phyloP scores from a whole-genome alignment of 1,139 yeast species.

The Blastobotrys buckinghamii region DNA sequence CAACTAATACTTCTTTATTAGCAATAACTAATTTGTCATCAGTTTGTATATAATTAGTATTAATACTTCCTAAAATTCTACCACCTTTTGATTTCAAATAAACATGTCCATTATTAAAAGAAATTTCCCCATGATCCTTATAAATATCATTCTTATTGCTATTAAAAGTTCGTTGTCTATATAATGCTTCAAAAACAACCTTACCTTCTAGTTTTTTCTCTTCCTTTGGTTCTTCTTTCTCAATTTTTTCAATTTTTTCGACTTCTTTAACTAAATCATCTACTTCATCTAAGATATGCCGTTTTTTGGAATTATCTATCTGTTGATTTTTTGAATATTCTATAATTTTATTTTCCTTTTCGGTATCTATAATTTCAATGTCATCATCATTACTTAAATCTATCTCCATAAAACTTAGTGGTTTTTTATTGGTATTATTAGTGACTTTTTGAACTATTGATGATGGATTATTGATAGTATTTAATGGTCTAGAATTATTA shows the following conservation, averaged over 20 bases:
- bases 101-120: background rate
- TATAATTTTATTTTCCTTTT: background rate
- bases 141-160: slow-evolving; percentile 2
- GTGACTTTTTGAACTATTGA: background rate
- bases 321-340: too few relatives aligned
- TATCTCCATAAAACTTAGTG: background rate
- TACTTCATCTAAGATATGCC: background rate
- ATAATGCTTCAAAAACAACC: slow-evolving; percentile 6
- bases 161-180: slow-evolving; percentile 4
- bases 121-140: slow-evolving; percentile 7
- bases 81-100: slow-evolving; percentile 7
- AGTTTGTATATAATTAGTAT: background rate
- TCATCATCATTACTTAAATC: slow-evolving; percentile 3
- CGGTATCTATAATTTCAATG: background rate
- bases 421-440: background rate
- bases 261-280: background rate
- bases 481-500: background rate
- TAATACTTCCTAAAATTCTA: background rate
- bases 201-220: background rate
- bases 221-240: background rate
- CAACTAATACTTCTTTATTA: slow-evolving; percentile 11
- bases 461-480: background rate
- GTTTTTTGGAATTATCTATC: too few relatives aligned
- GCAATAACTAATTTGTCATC: slow-evolving; percentile 12
- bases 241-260: background rate